These are phyloP conservation scores for Colletotrichum sp. DNA, from an alignment of 2,329 filamentous ascomycete genomes.

Conservation along the genomic window DNA sequence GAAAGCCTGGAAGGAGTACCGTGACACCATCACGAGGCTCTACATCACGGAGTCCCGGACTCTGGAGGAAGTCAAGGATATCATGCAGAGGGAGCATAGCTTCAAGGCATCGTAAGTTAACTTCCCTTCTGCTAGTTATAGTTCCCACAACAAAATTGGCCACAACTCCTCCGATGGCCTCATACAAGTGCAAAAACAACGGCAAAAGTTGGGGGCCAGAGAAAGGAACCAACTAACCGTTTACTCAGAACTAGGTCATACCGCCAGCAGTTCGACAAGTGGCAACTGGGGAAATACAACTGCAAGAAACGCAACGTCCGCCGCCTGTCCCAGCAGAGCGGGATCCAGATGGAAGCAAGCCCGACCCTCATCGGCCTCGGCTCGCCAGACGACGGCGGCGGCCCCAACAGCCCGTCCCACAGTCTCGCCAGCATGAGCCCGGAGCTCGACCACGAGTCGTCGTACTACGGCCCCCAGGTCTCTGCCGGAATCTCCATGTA, in stretches of 20 bases:
- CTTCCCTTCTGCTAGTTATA: no score
- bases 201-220: not conserved
- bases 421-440: not conserved
- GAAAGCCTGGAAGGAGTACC: constrained; percentile 46
- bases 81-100: constrained; percentile 42
- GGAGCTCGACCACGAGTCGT: not conserved
- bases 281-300: constrained; percentile 54
- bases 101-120: constrained; percentile 47
- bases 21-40: constrained; percentile 37
- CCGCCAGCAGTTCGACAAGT: constrained; percentile 50
- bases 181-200: not conserved
- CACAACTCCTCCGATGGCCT: not conserved
- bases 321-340: not conserved
- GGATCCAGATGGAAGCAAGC: not conserved
- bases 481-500: not conserved
- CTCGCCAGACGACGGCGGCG: not conserved
- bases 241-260: constrained; percentile 46
- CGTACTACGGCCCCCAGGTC: not conserved
- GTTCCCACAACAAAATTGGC: not conserved
- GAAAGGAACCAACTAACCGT: not conserved
- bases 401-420: not conserved
- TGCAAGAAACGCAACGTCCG: constrained; percentile 40
- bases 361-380: not conserved
- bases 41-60: constrained; percentile 45
- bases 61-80: constrained; percentile 42